These are phyloP conservation scores for Tetrahymena elliotti DNA, from an alignment of 73 alveolate species.

Conservation along the genomic window DNA sequence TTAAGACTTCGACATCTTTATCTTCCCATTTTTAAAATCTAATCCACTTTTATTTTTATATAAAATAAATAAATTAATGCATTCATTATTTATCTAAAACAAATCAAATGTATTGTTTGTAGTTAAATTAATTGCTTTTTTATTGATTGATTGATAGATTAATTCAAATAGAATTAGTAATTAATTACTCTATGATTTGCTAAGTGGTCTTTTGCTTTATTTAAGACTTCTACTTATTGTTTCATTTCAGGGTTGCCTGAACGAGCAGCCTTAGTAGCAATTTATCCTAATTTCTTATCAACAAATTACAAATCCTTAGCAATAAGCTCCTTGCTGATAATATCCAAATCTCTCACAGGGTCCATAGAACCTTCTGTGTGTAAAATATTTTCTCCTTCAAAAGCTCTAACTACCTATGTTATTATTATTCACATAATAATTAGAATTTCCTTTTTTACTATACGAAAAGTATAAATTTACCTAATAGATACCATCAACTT, in stretches of 20 bases:
- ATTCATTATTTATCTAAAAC: no score
- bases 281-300: conserved; percentile 60
- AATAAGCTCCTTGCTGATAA: conserved; percentile 81
- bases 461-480: conserved; percentile 1
- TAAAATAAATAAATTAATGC: neutral
- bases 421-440: no score
- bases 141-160: neutral
- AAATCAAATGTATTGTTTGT: no score
- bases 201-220: neutral
- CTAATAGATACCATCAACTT: conserved; percentile 90
- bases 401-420: conserved; percentile 79
- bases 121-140: neutral
- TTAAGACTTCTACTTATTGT: neutral
- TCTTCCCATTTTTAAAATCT: conserved; percentile 62
- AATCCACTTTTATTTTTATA: conserved; percentile 5
- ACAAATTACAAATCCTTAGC: conserved; percentile 82
- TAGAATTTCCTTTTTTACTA: neutral
- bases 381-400: conserved; percentile 79
- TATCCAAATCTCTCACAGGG: conserved; percentile 89
- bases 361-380: conserved; percentile 97
- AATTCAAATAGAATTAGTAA: neutral
- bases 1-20: conserved; percentile 83
- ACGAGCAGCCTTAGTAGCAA: conserved; percentile 28
- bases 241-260: conserved; percentile 18
- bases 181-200: neutral